phyloP scores from a whole-genome alignment of 768 basidiomycete genomes.

The Xanthoconium stramineum region DNA sequence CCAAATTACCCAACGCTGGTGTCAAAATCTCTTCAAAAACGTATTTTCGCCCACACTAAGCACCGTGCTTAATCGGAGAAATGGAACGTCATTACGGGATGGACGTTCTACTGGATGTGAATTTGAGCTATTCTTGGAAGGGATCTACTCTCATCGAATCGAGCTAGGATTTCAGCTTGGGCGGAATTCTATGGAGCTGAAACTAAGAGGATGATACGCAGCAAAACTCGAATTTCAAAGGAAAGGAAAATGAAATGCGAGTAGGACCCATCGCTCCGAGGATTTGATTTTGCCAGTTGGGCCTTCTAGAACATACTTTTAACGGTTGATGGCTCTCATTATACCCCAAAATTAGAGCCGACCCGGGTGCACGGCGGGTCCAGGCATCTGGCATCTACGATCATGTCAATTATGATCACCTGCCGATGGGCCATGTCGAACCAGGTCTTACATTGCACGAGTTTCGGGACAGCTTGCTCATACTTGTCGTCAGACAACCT shows the following conservation, averaged over 20 bases:
- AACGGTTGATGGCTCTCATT: background rate
- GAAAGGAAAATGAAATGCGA: background rate
- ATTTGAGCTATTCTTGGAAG: slow-evolving; percentile 17
- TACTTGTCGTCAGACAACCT: background rate
- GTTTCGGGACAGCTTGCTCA: background rate
- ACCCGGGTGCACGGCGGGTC: background rate
- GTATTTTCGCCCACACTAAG: background rate
- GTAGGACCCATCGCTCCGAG: background rate
- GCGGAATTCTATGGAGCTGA: background rate
- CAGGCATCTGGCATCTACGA: background rate
- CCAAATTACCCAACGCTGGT: background rate
- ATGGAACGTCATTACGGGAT: slow-evolving; percentile 3
- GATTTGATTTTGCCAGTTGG: background rate
- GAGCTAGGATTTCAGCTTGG: slow-evolving; percentile 6
- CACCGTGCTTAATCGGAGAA: too few relatives aligned
- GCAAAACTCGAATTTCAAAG: slow-evolving; percentile 4
- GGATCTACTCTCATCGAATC: slow-evolving; percentile 16
- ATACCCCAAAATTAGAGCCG: background rate
- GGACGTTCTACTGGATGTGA: slow-evolving; percentile 12
- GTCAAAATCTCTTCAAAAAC: background rate
- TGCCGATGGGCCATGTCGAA: background rate
- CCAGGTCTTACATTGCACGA: background rate
- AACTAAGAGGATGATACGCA: background rate
- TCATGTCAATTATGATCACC: background rate
- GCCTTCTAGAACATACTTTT: background rate